Evolutionary conservation across 1,139 yeast species (phyloP).

Genomic region (Scheffersomyces segobiensis): DNA sequence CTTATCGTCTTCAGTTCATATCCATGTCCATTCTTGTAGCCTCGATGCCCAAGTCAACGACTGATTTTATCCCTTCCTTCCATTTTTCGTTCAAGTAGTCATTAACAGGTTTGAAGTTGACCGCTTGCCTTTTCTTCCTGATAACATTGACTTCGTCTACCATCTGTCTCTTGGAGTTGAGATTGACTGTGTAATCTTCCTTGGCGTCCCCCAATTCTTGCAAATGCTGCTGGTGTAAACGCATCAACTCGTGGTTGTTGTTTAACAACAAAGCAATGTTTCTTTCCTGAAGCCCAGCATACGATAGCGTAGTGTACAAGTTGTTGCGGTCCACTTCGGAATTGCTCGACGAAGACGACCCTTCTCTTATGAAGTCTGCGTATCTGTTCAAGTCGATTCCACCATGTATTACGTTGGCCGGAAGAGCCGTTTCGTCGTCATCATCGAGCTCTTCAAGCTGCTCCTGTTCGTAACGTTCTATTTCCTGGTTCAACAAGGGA

Average conservation of each 20-base stretch:
- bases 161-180: slow-evolving; percentile 29
- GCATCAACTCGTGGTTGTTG: slow-evolving; percentile 19
- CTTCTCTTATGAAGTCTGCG: slow-evolving; percentile 17
- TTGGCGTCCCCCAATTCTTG: slow-evolving; percentile 18
- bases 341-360: slow-evolving; percentile 8
- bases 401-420: slow-evolving; percentile 11
- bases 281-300: slow-evolving; percentile 31
- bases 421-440: slow-evolving; percentile 10
- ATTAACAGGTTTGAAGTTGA: slow-evolving; percentile 35
- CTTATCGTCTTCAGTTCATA: background rate
- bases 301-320: slow-evolving; percentile 34
- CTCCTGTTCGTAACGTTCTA: slow-evolving; percentile 34
- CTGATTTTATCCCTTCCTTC: slow-evolving; percentile 39
- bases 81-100: slow-evolving; percentile 37
- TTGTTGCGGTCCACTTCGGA: slow-evolving; percentile 17
- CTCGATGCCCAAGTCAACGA: slow-evolving; percentile 39
- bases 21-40: slow-evolving; percentile 20
- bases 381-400: slow-evolving; percentile 36
- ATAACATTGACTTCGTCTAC: slow-evolving; percentile 29
- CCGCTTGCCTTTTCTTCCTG: slow-evolving; percentile 35
- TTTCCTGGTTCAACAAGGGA: slow-evolving; percentile 24
- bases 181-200: slow-evolving; percentile 13
- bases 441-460: slow-evolving; percentile 18
- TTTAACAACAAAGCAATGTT: slow-evolving; percentile 23
- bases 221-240: slow-evolving; percentile 19